Base-by-base conservation (phyloP, 164 flowering plant genomes). In the Annona cherimola region DNA sequence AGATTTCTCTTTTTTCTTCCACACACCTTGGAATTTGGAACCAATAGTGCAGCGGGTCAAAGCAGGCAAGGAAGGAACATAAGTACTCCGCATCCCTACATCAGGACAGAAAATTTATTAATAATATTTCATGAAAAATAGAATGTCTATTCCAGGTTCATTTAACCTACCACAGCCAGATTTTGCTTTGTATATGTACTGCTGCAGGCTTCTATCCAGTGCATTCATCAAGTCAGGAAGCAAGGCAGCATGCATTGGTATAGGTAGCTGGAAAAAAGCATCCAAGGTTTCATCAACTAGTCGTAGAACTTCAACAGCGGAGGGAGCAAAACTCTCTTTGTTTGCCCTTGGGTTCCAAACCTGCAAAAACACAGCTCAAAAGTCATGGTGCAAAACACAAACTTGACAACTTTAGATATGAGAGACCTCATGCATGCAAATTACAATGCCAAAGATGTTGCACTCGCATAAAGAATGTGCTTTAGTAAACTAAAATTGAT, bases 231-330 rank as follows among this genome's bases (percentile, higher is more conserved):
- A 76, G 73, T 96, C 98, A 63, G 99, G 98, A 74, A 96, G 92
- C 68, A 93, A 71, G 42, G 85, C 94, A 44, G 94, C 93, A 81
- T 91, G 99, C 81, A 82, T 86, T 12, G 96, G 94, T 78, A 96
- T 92, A 44, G 99, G 99, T 65, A 96, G 83, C 84, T 79, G 95
- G 82, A 96, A 93, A 80, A 77, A 96, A 68, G 96, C 92, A 54
- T 90, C 94, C 69, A 96, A 82, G 7, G 90, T 90, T 74, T 96
- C 99, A 75, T 93, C 93, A 64, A 91, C 73, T 2, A 87, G 81
- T 68, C 88, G 83, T 73, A 93, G 74, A 75, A 86, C 88, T 76
- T 93, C 98, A 67, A 88, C 88, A 62, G 89, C 88, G 72, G 99
- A 96, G 26, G 97, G 89, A 75, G 99, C 97, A 84, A 72, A 86